Conservation (phyloP, 2,329 filamentous ascomycete species). For the Aspergillus latus region DNA sequence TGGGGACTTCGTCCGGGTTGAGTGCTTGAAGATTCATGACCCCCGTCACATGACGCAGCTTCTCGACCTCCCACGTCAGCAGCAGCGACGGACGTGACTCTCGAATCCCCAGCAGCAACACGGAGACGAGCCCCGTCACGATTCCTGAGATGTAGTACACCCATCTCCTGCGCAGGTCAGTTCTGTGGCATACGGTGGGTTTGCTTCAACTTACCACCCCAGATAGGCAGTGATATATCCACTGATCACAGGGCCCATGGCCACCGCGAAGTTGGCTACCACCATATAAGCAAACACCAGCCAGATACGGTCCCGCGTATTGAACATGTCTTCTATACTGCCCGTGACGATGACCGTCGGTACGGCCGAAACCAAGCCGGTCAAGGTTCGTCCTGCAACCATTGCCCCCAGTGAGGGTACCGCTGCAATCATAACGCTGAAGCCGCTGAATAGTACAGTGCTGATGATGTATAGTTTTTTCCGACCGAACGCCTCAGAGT, state of each 20-base stretch:
- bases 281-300: conserved; percentile 45
- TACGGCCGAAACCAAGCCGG: conserved; percentile 47
- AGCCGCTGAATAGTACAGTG: conserved; percentile 23
- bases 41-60: conserved; percentile 26
- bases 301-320: conserved; percentile 45
- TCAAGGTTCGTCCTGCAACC: conserved; percentile 41
- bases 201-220: conserved; percentile 34
- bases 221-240: conserved; percentile 38
- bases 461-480: conserved; percentile 31
- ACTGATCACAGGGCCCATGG: conserved; percentile 45
- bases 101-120: conserved; percentile 37
- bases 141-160: conserved; percentile 45
- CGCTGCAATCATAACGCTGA: conserved; percentile 36
- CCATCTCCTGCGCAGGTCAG: conserved; percentile 39
- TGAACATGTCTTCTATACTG: conserved; percentile 52
- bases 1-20: conserved; percentile 42
- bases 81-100: conserved; percentile 48
- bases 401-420: conserved; percentile 35
- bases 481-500: conserved; percentile 35
- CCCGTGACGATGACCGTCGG: conserved; percentile 48
- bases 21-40: conserved; percentile 28
- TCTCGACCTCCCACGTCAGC: conserved; percentile 33
- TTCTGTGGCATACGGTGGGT: background rate
- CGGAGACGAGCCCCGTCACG: conserved; percentile 31
- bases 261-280: conserved; percentile 42